Base-by-base conservation (phyloP, 2,329 filamentous ascomycete species). In the Penicillium sp. region DNA sequence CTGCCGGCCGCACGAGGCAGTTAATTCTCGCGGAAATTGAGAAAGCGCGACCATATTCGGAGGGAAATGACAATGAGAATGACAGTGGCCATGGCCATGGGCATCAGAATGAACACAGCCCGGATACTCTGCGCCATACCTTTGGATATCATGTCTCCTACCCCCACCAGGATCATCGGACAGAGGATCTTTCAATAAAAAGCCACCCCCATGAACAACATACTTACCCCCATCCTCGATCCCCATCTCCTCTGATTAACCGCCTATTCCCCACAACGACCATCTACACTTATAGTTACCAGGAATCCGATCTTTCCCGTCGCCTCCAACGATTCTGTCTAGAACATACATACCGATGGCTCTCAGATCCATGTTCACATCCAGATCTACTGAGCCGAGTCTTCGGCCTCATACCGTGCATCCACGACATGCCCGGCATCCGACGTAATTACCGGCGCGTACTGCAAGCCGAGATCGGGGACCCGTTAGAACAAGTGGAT, bases 301-400 rank as follows among this genome's bases (percentile, higher is more conserved):
- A 85, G 37, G 89, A 93, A 69, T 77, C 80, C 2, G 87, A 82
- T 1, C 92, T 96, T 64, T 86, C 86, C 11, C 83, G 90, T 8
- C 83, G 89, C 2, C 77, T 95, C 8, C 88, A 90, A 46, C 84
- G 90, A 36, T 79, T 80, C 51, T 81, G 85, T 3, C 63, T 87
- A 1, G 89, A 95, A 70, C 75, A 78, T 26, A 90, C 81, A 1
- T 83, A 87, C 54, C 73, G 77, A 5, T 75, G 92, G 5, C 75
- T 90, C 1, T 75, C 72, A 45, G 61, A 69, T 48, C 48, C 65
- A 14, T 47, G 34, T 14, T 55, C 59, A 10, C 52, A 62, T 21
- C 64, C 63, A 18, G 39, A 26, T 7, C 36, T 40, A 1, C 31
- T 68, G 26, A 49, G 53, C 45, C 53, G 61, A n/a, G 57, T 61